phyloP scores from a whole-genome alignment of 1,284 basidiomycete species.

The Cryptococcus depauperatus region DNA sequence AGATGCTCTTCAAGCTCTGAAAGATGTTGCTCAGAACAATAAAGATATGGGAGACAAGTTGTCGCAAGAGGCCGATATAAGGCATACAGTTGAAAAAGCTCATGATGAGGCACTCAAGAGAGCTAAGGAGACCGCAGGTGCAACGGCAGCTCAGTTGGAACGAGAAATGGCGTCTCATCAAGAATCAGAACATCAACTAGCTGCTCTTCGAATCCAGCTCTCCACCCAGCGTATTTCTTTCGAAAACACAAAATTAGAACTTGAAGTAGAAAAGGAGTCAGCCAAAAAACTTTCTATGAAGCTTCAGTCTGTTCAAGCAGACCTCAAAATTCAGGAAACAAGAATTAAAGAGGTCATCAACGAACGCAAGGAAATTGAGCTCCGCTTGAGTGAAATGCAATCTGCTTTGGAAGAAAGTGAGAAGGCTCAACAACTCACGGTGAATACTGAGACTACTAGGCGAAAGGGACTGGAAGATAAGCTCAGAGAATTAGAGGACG shows the following conservation, averaged over 20 bases:
- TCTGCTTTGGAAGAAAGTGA: slow-evolving; percentile 2
- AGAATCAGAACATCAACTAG: slow-evolving; percentile 2
- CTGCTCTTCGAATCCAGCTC: background rate
- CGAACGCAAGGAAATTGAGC: slow-evolving; percentile 8
- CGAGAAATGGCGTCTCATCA: slow-evolving; percentile 3
- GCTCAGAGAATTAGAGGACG: slow-evolving; percentile 1
- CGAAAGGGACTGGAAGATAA: slow-evolving; percentile 3
- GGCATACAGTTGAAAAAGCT: slow-evolving; percentile 1
- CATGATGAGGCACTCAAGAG: slow-evolving; percentile 1
- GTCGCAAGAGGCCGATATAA: slow-evolving; percentile 3
- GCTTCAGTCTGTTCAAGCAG: slow-evolving; percentile 15
- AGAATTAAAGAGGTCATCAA: slow-evolving; percentile 6
- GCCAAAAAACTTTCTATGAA: slow-evolving; percentile 13
- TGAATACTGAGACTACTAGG: background rate
- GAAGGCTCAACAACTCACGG: background rate
- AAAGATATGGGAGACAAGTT: slow-evolving; percentile 4
- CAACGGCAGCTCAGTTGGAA: slow-evolving; percentile 8
- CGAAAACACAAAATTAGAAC: background rate
- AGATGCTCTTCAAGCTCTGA: slow-evolving; percentile 4
- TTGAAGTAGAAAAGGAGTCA: slow-evolving; percentile 1
- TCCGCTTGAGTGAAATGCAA: slow-evolving; percentile 3
- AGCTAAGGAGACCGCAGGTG: slow-evolving; percentile 4
- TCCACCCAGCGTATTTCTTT: background rate
- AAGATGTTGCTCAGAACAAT: slow-evolving; percentile 3
- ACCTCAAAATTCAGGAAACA: slow-evolving; percentile 9